phyloP scores from a whole-genome alignment of 208 protist genomes.

The Tetramitus jugosus region DNA sequence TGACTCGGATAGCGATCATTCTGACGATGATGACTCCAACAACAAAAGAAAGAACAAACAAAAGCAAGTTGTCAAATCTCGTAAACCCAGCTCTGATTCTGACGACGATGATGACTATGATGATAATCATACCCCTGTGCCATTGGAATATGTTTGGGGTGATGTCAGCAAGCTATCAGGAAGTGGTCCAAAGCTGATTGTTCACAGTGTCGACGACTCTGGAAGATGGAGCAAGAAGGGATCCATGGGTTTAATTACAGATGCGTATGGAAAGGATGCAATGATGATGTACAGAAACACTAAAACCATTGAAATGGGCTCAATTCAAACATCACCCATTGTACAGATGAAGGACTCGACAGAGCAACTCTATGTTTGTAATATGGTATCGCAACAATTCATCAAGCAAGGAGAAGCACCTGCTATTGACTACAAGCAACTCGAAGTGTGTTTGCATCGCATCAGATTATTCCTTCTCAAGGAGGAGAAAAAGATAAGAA shows the following conservation, averaged over 20 bases:
- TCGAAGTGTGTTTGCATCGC: background rate
- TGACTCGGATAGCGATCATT: conserved; percentile 21
- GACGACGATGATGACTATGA: background rate
- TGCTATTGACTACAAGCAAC: background rate
- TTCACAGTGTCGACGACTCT: conserved; percentile 40
- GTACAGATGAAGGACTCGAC: conserved; percentile 38
- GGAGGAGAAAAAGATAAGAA: background rate
- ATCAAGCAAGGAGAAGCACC: conserved; percentile 34
- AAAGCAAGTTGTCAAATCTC: background rate
- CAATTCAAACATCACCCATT: conserved; percentile 30
- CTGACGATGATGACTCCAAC: conserved; percentile 31
- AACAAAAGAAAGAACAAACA: conserved; percentile 33
- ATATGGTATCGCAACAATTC: conserved; percentile 40
- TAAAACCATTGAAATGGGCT: conserved; percentile 28
- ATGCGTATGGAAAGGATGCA: conserved; percentile 35
- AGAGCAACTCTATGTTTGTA: conserved; percentile 44
- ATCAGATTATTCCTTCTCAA: background rate
- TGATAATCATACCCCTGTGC: background rate
- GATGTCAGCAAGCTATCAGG: background rate
- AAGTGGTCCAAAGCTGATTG: conserved; percentile 32
- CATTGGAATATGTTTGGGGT: conserved; percentile 9
- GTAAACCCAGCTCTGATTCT: background rate
- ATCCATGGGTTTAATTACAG: conserved; percentile 46
- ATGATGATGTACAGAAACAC: background rate
- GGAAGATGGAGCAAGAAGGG: conserved; percentile 43